Base-by-base conservation (phyloP, 163 green algal species). In the Scenedesmus sp. region DNA sequence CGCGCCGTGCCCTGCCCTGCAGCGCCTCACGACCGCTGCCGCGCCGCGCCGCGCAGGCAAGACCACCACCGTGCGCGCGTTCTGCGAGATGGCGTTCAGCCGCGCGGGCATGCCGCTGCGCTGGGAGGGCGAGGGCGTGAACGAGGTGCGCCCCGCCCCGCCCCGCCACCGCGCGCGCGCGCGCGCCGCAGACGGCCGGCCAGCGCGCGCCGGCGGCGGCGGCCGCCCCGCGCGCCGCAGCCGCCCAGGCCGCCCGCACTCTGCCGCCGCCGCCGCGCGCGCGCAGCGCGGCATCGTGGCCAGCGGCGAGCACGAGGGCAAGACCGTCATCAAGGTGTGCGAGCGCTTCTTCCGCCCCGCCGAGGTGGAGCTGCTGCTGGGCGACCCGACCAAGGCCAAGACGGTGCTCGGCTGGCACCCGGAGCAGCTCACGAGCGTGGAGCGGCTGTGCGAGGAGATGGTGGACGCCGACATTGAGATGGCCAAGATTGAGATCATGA, bases 311-410 rank as follows among this genome's bases (percentile, higher is more conserved):
- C 76, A 80, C 22, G 78, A 33, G 6, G 87, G 83, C 63, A 62
- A 87, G 53, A 66, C 78, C 4, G 62, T 94, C 6, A 81, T 96
- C 1, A 50, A 69, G 22, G 84, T 96, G 22, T 80, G 90, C 70
- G 75, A 84, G 47, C 80, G 80, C 57, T 91, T 84, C 76, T 91
- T 88, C 87, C 88, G 91, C 48, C 91, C 91, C 15, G 85, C 88
- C 36, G 89, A 95, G 80, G 89, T 93, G 20, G 91, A 95, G 11
- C 80, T 89, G 57, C 86, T 96, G 77, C 78, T 94, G 51, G 91
- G 91, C 36, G 83, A 92, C 67, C 82, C 89, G 33, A 65, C 75
- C 53, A 92, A 94, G 64, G 91, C 91, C 22, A 75, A 85, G 70
- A 44, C 72, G 15, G 31, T 63, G 44, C 80, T 95, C 33, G 84